A percentile compares a stretch with the other conserved stretches of the same genome.
Conservation (phyloP, 2,329 filamentous ascomycete species). For the Xylaria sp. region DNA sequence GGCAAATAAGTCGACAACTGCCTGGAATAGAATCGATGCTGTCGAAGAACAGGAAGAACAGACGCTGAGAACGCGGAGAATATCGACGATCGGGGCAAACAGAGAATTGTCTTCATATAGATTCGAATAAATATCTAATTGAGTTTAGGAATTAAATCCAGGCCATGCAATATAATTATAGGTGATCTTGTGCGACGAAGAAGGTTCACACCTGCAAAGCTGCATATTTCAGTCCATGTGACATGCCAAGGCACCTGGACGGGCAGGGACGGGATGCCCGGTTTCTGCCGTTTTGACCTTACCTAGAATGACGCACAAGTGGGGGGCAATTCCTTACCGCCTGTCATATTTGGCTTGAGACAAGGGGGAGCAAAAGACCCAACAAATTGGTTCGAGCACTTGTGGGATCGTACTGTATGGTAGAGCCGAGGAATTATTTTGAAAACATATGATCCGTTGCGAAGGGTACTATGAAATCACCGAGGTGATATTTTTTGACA, state of each 20-base stretch:
- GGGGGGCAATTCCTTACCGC: constrained; percentile 25
- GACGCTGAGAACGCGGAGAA: constrained; percentile 19
- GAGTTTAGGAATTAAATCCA: not conserved
- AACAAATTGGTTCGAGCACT: constrained; percentile 25
- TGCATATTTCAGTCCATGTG: constrained; percentile 32
- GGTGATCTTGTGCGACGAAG: constrained; percentile 7
- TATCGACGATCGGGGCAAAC: constrained; percentile 20
- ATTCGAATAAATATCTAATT: not conserved
- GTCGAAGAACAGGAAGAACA: constrained; percentile 17
- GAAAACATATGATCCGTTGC: too few relatives aligned
- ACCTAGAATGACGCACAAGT: constrained; percentile 36
- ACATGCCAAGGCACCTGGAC: constrained; percentile 21
- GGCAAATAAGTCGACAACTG: constrained; percentile 36
- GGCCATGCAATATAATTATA: not conserved
- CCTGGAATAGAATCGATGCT: constrained; percentile 18
- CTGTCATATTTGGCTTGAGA: constrained; percentile 18
- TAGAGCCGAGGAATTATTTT: too few relatives aligned
- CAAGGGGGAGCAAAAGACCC: constrained; percentile 4
- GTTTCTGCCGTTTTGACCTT: constrained; percentile 34
- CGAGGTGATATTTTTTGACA: too few relatives aligned
- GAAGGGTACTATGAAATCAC: too few relatives aligned
- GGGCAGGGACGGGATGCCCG: not conserved
- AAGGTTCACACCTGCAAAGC: constrained; percentile 9
- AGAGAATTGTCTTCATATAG: constrained; percentile 33
- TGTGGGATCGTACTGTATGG: not conserved